Conservation (phyloP, 495 filamentous ascomycete genomes). For the Podospora comata region DNA sequence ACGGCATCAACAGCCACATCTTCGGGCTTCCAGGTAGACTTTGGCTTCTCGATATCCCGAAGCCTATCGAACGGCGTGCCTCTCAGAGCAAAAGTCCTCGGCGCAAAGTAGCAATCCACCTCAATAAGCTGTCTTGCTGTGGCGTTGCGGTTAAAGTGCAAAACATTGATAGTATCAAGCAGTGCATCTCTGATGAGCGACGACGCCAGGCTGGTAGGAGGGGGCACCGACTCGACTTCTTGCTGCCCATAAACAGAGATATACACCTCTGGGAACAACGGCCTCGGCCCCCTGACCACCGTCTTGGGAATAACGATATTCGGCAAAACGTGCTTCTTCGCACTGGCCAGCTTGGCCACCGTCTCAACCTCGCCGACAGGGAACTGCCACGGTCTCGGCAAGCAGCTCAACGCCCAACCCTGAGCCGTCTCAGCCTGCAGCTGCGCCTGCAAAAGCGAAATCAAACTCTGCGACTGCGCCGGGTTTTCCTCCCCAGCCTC, state of each 20-base stretch:
- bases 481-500: conserved; percentile 42
- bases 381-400: conserved; percentile 80
- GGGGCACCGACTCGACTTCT: conserved; percentile 88
- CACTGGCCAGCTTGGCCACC: conserved; percentile 55
- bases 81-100: conserved; percentile 84
- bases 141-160: conserved; percentile 87
- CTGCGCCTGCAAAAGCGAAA: conserved; percentile 80
- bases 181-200: conserved; percentile 80
- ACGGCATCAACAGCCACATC: conserved; percentile 96
- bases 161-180: conserved; percentile 88
- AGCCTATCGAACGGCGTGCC: conserved; percentile 88
- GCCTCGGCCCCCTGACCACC: conserved; percentile 66
- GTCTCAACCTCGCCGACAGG: conserved; percentile 48
- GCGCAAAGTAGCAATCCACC: conserved; percentile 88
- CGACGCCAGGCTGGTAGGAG: conserved; percentile 68
- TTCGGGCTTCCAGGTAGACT: conserved; percentile 93
- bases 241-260: conserved; percentile 89
- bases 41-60: conserved; percentile 65
- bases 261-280: conserved; percentile 87
- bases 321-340: conserved; percentile 71
- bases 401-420: conserved; percentile 72
- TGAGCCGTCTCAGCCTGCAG: conserved; percentile 66
- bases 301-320: conserved; percentile 68
- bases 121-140: conserved; percentile 89
- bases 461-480: conserved; percentile 56